phyloP scores from a whole-genome alignment of 441 rosid genomes.

The Kokia cookei region DNA sequence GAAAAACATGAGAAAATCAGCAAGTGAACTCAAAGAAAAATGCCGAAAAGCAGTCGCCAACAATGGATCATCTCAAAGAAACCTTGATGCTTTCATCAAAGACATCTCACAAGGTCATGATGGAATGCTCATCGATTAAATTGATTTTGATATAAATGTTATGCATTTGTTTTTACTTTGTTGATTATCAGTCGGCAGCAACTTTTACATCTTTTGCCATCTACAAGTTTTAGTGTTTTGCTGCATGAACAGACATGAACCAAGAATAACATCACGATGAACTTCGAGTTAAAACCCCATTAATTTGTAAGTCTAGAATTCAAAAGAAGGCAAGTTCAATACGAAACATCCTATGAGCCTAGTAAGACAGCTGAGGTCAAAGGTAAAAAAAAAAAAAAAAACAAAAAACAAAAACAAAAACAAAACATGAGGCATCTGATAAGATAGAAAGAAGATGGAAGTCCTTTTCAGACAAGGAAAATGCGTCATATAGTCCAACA shows the following conservation, averaged over 20 bases:
- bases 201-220: background rate
- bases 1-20: conserved; percentile 2
- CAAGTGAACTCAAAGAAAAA: background rate
- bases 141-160: background rate
- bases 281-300: background rate
- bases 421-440: background rate
- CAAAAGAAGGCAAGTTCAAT: background rate
- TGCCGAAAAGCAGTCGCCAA: background rate
- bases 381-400: background rate
- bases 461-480: background rate
- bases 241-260: background rate
- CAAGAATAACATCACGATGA: background rate
- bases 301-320: background rate
- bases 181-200: background rate
- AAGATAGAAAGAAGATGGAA: background rate
- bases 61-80: conserved; percentile 1
- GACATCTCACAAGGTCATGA: conserved; percentile 2
- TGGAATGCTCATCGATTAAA: background rate
- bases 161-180: background rate
- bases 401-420: too few species aligned
- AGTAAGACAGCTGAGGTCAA: background rate
- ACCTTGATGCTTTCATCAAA: conserved; percentile 13
- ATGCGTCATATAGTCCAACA: background rate
- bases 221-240: background rate
- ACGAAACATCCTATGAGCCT: background rate